Conservation (phyloP, 768 basidiomycete genomes). For the Mrakia frigida region DNA sequence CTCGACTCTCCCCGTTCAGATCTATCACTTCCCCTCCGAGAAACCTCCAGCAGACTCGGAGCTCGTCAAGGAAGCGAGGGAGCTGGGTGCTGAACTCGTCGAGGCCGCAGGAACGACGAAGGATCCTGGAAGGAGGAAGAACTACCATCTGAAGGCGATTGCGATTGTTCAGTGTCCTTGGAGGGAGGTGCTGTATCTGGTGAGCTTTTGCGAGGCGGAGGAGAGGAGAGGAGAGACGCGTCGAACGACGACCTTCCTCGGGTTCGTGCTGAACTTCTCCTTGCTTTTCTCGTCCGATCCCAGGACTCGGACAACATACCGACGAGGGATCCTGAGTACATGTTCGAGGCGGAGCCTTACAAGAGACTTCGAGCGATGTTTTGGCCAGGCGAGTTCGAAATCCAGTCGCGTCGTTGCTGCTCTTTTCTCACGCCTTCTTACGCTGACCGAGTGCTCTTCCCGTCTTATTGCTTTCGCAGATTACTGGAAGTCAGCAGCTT, state of each 20-base stretch:
- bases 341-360: constrained; percentile 47
- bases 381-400: constrained; percentile 37
- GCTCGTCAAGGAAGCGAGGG: constrained; percentile 35
- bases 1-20: constrained; percentile 40
- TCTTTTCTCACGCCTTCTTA: not conserved
- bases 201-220: constrained; percentile 20
- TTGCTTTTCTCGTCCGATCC: not conserved
- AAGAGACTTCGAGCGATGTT: constrained; percentile 43
- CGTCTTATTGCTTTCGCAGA: constrained; percentile 23
- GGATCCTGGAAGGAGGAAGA: constrained; percentile 43
- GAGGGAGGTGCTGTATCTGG: constrained; percentile 48
- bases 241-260: no score
- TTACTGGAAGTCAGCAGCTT: constrained; percentile 47
- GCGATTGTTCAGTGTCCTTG: constrained; percentile 43
- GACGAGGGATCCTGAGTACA: constrained; percentile 42
- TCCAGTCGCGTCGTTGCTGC: not conserved
- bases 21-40: constrained; percentile 48
- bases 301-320: constrained; percentile 34
- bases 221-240: not conserved
- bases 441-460: not conserved
- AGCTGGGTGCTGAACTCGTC: constrained; percentile 38
- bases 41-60: constrained; percentile 40
- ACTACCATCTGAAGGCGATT: constrained; percentile 43
- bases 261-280: not conserved
- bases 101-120: constrained; percentile 39